Conservation (phyloP, 371 early-diverging fungal species). For the Lichtheimia hyalospora region DNA sequence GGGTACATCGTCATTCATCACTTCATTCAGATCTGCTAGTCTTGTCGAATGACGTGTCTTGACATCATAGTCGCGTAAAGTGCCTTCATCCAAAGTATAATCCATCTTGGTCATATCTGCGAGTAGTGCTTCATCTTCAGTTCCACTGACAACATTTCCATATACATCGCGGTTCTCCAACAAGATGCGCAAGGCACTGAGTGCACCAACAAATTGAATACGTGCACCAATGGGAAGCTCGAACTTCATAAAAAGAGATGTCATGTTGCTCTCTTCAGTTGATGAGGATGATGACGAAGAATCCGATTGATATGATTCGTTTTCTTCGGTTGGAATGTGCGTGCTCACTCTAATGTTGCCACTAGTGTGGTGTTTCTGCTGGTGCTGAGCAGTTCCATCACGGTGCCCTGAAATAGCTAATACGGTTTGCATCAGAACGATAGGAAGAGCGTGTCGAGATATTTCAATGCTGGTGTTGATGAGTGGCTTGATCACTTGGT, state of each 20-base stretch:
- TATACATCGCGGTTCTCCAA: conserved; percentile 37
- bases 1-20: neutral
- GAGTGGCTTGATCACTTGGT: conserved; percentile 38
- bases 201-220: conserved; percentile 28
- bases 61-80: conserved; percentile 1
- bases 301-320: neutral
- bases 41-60: conserved; percentile 1
- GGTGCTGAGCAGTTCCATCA: neutral
- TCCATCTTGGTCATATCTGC: conserved; percentile 21
- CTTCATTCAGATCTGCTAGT: conserved; percentile 4
- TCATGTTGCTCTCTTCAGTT: conserved; percentile 12
- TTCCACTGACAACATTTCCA: conserved; percentile 21
- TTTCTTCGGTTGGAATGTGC: neutral
- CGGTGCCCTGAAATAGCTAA: neutral
- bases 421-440: conserved; percentile 37
- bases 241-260: conserved; percentile 19
- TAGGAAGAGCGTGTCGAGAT: conserved; percentile 24
- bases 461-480: conserved; percentile 30
- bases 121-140: conserved; percentile 15
- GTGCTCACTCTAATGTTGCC: conserved; percentile 5
- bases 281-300: neutral
- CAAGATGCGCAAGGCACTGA: conserved; percentile 40
- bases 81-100: conserved; percentile 9
- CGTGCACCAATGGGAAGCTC: conserved; percentile 21
- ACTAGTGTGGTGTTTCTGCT: neutral